Evolutionary conservation across 2,329 filamentous ascomycete species (phyloP).

Genomic region (Leptosphaerulina australis): DNA sequence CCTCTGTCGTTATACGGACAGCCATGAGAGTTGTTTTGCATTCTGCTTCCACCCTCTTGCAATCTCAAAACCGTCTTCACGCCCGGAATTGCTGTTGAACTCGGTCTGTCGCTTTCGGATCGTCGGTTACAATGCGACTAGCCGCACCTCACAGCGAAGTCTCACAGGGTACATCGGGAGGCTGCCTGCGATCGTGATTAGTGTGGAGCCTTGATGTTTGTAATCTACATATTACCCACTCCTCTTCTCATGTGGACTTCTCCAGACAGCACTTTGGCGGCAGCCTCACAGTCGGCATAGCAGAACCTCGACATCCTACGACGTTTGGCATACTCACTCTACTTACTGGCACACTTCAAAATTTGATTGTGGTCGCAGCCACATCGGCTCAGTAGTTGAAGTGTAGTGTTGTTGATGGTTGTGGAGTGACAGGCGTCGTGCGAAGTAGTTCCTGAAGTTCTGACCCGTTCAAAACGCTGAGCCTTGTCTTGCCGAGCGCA

Average conservation of each 20-base stretch:
- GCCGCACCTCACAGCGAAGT: conserved; percentile 14
- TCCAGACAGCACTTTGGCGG: conserved; percentile 8
- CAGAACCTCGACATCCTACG: conserved; percentile 7
- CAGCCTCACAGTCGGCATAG: conserved; percentile 9
- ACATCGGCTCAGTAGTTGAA: no score
- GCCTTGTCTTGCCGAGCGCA: conserved; percentile 12
- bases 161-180: conserved; percentile 14
- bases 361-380: no score
- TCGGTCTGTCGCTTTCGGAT: conserved; percentile 18
- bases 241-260: conserved; percentile 9
- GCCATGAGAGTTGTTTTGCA: background rate
- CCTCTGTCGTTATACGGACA: background rate
- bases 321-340: background rate
- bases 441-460: conserved; percentile 16
- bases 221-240: conserved; percentile 16
- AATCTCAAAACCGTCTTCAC: background rate
- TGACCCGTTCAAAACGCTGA: background rate
- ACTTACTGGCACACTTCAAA: no score
- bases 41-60: no score
- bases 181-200: conserved; percentile 19
- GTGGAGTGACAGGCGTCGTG: conserved; percentile 11
- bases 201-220: conserved; percentile 13
- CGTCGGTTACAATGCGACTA: conserved; percentile 13
- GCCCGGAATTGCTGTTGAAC: conserved; percentile 1
- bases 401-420: conserved; percentile 6